Percentiles rank a stretch among this genome's conserved stretches.
phyloP scores from a whole-genome alignment of 345 rosid genomes.

The Populus tremula region DNA sequence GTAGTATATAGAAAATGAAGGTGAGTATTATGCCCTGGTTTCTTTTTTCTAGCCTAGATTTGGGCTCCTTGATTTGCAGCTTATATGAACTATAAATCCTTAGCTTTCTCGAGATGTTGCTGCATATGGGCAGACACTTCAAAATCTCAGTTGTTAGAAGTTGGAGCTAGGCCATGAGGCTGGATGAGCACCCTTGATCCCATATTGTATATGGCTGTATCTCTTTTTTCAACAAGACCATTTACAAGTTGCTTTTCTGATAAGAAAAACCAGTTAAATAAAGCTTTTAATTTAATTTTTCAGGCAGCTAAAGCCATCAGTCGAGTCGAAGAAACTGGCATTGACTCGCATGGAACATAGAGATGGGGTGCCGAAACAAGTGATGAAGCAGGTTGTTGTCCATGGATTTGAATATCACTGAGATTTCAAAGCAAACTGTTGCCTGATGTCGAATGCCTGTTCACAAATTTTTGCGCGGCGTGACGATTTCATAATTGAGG shows the following conservation, averaged over 20 bases:
- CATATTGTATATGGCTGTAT: background rate
- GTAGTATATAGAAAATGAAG: background rate
- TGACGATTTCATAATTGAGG: too few species aligned
- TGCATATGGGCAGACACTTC: background rate
- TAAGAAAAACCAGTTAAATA: background rate
- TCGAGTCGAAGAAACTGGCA: constrained; percentile 8
- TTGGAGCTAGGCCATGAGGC: background rate
- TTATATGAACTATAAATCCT: background rate
- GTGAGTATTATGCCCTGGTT: background rate
- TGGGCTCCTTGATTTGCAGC: background rate
- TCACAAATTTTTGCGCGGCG: background rate
- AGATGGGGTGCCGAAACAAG: background rate
- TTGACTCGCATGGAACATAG: background rate
- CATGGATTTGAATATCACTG: background rate
- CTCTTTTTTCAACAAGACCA: background rate
- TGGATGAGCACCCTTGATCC: background rate
- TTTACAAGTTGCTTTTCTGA: background rate
- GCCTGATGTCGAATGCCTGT: background rate
- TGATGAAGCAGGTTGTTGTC: background rate
- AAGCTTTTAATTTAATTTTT: background rate
- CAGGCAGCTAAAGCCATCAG: constrained; percentile 33
- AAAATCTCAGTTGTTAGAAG: background rate
- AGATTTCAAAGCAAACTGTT: background rate
- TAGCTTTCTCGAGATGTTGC: background rate
- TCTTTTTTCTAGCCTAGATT: background rate